These are phyloP conservation scores for Curvularia verruculosa DNA, from an alignment of 2,329 filamentous ascomycete genomes.

Conservation along the genomic window DNA sequence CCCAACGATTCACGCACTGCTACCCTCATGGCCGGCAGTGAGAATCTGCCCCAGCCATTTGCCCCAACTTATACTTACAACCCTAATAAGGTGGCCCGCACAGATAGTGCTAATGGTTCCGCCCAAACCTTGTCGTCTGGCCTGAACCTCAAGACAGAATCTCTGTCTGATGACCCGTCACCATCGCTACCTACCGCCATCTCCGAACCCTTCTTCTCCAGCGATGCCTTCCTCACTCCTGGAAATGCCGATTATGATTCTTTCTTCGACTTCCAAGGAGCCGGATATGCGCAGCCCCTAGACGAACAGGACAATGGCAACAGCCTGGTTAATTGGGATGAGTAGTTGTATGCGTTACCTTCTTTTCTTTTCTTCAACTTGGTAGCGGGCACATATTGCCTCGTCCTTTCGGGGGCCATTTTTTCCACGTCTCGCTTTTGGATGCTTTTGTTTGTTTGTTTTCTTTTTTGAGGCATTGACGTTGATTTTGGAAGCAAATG, in stretches of 20 bases:
- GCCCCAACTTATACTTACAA: conserved; percentile 54
- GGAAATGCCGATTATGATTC: conserved; percentile 29
- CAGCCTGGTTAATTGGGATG: conserved; percentile 37
- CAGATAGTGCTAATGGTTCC: conserved; percentile 47
- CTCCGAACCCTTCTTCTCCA: conserved; percentile 31
- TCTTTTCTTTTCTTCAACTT: not conserved
- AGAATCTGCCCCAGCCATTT: conserved; percentile 49
- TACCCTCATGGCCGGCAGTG: conserved; percentile 55
- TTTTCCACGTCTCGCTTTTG: not conserved
- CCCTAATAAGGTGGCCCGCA: conserved; percentile 48
- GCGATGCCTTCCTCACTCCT: conserved; percentile 28
- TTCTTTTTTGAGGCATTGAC: conserved; percentile 3
- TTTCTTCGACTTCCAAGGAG: conserved; percentile 31
- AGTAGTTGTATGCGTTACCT: not conserved
- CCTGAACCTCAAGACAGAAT: conserved; percentile 30
- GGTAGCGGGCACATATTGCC: not conserved
- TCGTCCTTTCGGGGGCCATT: not conserved
- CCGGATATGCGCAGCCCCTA: conserved; percentile 20
- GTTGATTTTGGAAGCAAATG: conserved; percentile 16
- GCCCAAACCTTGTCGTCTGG: conserved; percentile 51
- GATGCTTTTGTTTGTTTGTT: not conserved
- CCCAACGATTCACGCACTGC: conserved; percentile 53
- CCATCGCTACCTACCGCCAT: conserved; percentile 26
- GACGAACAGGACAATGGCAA: conserved; percentile 32
- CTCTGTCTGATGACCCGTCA: conserved; percentile 17